Conservation (phyloP, 345 rosid species). For the Linum trigynum region DNA sequence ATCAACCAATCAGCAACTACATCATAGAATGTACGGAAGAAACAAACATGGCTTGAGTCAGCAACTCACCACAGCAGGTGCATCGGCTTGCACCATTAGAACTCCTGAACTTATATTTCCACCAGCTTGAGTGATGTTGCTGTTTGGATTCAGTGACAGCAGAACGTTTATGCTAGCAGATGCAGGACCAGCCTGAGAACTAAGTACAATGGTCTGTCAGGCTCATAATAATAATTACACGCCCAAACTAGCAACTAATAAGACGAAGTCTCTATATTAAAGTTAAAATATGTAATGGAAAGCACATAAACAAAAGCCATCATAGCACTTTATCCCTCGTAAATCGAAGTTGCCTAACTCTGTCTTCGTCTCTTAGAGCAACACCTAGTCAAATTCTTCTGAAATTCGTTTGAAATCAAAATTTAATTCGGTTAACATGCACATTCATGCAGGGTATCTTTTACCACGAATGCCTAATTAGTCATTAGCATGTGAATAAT, state of each 20-base stretch:
- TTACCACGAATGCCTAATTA: too few species aligned
- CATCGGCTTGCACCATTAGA: slow-evolving; percentile 73
- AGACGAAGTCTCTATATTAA: too few species aligned
- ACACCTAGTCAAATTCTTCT: too few species aligned
- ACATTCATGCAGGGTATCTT: too few species aligned
- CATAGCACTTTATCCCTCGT: too few species aligned
- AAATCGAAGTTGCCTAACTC: too few species aligned
- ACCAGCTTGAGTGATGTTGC: slow-evolving; percentile 30
- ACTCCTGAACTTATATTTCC: slow-evolving; percentile 63
- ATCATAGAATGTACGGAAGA: not conserved
- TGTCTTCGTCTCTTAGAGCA: too few species aligned
- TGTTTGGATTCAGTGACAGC: slow-evolving; percentile 39
- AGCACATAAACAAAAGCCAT: too few species aligned
- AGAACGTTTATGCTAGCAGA: slow-evolving; percentile 70
- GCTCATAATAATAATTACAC: not conserved
- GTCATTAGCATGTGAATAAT: too few species aligned
- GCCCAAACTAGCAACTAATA: not conserved
- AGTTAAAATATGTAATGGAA: too few species aligned
- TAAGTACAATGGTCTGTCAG: slow-evolving; percentile 20
- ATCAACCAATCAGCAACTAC: slow-evolving; percentile 4
- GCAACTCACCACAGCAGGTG: slow-evolving; percentile 42
- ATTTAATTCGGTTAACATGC: too few species aligned
- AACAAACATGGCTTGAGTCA: slow-evolving; percentile 5
- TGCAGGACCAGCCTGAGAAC: slow-evolving; percentile 92
- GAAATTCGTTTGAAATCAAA: too few species aligned